A percentile compares a stretch with the other conserved stretches of the same genome.
phyloP scores from a whole-genome alignment of 768 basidiomycete genomes.

The Lentinula sp. region DNA sequence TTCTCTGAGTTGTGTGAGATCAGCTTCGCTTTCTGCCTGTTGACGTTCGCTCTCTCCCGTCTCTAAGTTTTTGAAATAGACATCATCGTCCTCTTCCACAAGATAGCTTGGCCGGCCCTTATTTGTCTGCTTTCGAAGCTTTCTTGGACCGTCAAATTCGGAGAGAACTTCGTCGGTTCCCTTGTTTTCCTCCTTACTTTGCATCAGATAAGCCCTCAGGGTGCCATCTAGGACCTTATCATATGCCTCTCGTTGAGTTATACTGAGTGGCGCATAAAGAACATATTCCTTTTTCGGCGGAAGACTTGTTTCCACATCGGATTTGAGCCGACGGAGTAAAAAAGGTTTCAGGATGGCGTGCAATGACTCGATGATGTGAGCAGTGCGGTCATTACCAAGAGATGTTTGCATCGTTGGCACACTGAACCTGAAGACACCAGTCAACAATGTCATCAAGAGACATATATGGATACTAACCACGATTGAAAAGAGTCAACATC shows the following conservation, averaged over 20 bases:
- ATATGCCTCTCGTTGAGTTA: slow-evolving; percentile 80
- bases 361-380: slow-evolving; percentile 67
- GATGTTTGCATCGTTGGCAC: slow-evolving; percentile 56
- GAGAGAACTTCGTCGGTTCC: background rate
- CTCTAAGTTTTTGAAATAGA: slow-evolving; percentile 60
- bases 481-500: slow-evolving; percentile 88
- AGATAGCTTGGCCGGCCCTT: slow-evolving; percentile 41
- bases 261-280: slow-evolving; percentile 83
- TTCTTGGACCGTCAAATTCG: slow-evolving; percentile 21
- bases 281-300: slow-evolving; percentile 96
- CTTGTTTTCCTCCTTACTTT: slow-evolving; percentile 14
- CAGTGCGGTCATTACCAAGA: slow-evolving; percentile 52
- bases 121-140: slow-evolving; percentile 25
- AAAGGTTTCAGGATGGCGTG: slow-evolving; percentile 95
- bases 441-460: slow-evolving; percentile 16
- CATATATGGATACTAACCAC: slow-evolving; percentile 43
- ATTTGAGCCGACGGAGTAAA: slow-evolving; percentile 86
- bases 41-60: slow-evolving; percentile 35
- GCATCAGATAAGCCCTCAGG: slow-evolving; percentile 58
- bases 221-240: slow-evolving; percentile 70
- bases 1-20: slow-evolving; percentile 46
- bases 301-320: slow-evolving; percentile 72
- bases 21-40: slow-evolving; percentile 29
- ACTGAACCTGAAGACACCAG: slow-evolving; percentile 51
- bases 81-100: slow-evolving; percentile 57